Evolutionary conservation across 2,329 filamentous ascomycete genomes (phyloP).

Genomic region (Emericellopsis atlantica): DNA sequence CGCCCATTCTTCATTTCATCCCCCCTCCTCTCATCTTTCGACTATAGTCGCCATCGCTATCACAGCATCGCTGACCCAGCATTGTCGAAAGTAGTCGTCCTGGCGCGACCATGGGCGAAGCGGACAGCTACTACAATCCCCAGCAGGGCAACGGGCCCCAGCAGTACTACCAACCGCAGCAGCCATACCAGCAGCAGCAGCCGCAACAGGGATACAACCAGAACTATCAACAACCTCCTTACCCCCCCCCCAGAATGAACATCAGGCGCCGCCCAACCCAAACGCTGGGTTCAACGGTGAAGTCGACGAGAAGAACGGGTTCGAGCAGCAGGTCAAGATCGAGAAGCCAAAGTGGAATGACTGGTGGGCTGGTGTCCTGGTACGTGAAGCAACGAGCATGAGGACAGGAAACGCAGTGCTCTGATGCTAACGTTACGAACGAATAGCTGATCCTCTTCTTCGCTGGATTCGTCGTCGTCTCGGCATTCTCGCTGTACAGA

Average conservation of each 20-base stretch:
- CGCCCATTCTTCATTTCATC: too few relatives aligned
- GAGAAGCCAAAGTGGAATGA: constrained; percentile 83
- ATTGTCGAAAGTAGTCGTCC: too few relatives aligned
- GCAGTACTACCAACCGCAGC: constrained; percentile 8
- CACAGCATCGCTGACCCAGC: too few relatives aligned
- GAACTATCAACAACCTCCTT: constrained; percentile 12
- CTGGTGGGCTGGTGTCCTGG: constrained; percentile 73
- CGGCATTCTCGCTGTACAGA: constrained; percentile 60
- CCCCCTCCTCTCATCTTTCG: too few relatives aligned
- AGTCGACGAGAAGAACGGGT: constrained; percentile 39
- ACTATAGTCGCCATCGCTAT: too few relatives aligned
- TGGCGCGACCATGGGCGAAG: constrained; percentile 17
- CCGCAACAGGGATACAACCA: constrained; percentile 9
- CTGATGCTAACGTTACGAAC: not conserved
- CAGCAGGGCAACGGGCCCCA: constrained; percentile 6
- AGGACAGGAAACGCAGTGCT: not conserved
- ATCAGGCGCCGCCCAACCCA: constrained; percentile 13
- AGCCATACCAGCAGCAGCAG: constrained; percentile 5
- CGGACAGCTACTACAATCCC: constrained; percentile 17
- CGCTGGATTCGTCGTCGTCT: constrained; percentile 64
- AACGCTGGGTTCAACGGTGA: constrained; percentile 21
- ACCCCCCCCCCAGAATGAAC: constrained; percentile 10
- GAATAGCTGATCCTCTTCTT: constrained; percentile 55
- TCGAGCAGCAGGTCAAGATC: constrained; percentile 73
- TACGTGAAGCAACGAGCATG: constrained; percentile 20